Conservation (phyloP, 2,329 filamentous ascomycete genomes). For the Alternaria rosae region DNA sequence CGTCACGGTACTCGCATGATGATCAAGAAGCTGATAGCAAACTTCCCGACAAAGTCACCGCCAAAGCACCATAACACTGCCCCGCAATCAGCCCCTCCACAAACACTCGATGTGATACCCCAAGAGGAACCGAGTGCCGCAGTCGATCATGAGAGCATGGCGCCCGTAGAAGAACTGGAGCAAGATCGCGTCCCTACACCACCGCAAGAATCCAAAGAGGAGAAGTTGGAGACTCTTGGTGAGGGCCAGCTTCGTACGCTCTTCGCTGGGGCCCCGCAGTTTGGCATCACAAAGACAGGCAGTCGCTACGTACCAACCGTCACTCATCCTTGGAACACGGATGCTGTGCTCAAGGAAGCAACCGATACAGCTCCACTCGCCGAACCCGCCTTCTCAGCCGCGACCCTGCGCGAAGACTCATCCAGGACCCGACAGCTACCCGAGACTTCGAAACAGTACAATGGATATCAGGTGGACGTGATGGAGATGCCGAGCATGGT, state of each 20-base stretch:
- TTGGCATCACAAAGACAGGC: constrained; percentile 68
- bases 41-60: constrained; percentile 24
- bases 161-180: constrained; percentile 16
- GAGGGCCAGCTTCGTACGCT: constrained; percentile 70
- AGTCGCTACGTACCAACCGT: constrained; percentile 68
- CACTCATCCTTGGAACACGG: constrained; percentile 72
- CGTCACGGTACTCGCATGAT: neutral
- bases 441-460: constrained; percentile 25
- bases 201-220: constrained; percentile 20
- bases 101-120: constrained; percentile 16
- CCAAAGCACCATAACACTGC: constrained; percentile 11
- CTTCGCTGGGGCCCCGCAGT: constrained; percentile 79
- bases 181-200: constrained; percentile 20
- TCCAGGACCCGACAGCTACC: constrained; percentile 16
- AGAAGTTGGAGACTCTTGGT: constrained; percentile 29
- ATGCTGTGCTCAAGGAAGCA: constrained; percentile 66
- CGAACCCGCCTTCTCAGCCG: constrained; percentile 49
- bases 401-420: constrained; percentile 38
- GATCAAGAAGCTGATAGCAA: constrained; percentile 27
- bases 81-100: constrained; percentile 22
- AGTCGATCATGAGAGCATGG: constrained; percentile 17
- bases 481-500: constrained; percentile 73
- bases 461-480: constrained; percentile 43
- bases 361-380: constrained; percentile 57
- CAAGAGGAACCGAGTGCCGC: constrained; percentile 18